phyloP scores from a whole-genome alignment of 805 yeast species.

The Suhomyces kilbournensis region DNA sequence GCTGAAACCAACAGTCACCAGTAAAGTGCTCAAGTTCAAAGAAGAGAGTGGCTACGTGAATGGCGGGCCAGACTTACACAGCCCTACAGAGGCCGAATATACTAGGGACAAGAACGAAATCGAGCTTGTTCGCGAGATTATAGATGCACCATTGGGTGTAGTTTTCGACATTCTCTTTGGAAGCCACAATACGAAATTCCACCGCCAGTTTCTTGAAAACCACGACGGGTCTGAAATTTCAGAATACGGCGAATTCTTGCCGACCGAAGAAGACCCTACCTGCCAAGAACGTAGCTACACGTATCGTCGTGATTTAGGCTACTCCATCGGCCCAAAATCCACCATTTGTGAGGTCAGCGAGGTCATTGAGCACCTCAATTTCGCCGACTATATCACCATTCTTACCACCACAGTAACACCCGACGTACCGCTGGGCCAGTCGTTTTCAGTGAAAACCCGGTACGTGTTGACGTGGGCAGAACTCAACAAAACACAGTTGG shows the following conservation, averaged over 20 bases:
- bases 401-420: slow-evolving; percentile 66
- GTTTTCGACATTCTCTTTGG: slow-evolving; percentile 63
- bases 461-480: slow-evolving; percentile 62
- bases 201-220: slow-evolving; percentile 42
- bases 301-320: slow-evolving; percentile 62
- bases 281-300: slow-evolving; percentile 46
- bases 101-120: slow-evolving; percentile 48
- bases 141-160: slow-evolving; percentile 65
- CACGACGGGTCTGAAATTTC: slow-evolving; percentile 65
- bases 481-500: slow-evolving; percentile 50
- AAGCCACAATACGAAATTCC: slow-evolving; percentile 45
- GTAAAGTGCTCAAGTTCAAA: slow-evolving; percentile 15
- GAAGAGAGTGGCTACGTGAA: slow-evolving; percentile 16
- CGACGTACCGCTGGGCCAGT: slow-evolving; percentile 77
- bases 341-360: slow-evolving; percentile 66
- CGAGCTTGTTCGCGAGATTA: slow-evolving; percentile 49
- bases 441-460: slow-evolving; percentile 60
- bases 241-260: slow-evolving; percentile 32
- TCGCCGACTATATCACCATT: slow-evolving; percentile 45
- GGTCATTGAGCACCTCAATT: slow-evolving; percentile 50
- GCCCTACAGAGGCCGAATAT: slow-evolving; percentile 41
- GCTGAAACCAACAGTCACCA: not conserved
- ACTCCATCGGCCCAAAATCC: slow-evolving; percentile 74
- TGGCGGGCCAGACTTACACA: slow-evolving; percentile 44
- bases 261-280: slow-evolving; percentile 36